Evolutionary conservation across 345 rosid species (phyloP).

Genomic region (Geranium brycei): DNA sequence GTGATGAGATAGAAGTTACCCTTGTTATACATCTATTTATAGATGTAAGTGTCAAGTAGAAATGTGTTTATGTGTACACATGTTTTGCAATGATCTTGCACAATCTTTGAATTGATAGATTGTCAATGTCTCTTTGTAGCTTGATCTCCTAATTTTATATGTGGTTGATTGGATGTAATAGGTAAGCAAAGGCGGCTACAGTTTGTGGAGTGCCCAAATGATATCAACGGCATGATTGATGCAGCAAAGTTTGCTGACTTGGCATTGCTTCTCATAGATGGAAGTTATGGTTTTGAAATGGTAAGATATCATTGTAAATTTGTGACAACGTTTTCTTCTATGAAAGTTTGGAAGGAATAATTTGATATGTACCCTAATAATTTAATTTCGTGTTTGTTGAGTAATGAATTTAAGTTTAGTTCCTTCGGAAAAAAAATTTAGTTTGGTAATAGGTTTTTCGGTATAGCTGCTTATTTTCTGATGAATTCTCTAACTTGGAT

Average conservation of each 20-base stretch:
- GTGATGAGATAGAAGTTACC: too few species aligned
- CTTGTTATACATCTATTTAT: too few species aligned
- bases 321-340: neutral
- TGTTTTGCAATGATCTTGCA: neutral
- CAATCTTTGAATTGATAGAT: neutral
- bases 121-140: neutral
- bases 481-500: neutral
- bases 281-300: slow-evolving; percentile 98
- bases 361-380: neutral
- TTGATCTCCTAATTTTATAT: slow-evolving; percentile 6
- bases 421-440: too few species aligned
- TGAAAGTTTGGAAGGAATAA: neutral
- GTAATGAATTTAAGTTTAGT: neutral
- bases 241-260: slow-evolving; percentile 87
- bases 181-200: slow-evolving; percentile 71
- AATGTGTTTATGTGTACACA: too few species aligned
- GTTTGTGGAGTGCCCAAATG: slow-evolving; percentile 95
- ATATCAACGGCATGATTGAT: slow-evolving; percentile 92
- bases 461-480: neutral
- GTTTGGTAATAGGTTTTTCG: too few species aligned
- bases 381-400: neutral
- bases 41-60: too few species aligned
- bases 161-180: slow-evolving; percentile 18
- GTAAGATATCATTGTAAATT: slow-evolving; percentile 23
- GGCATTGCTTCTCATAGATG: slow-evolving; percentile 77